Evolutionary conservation across 2,329 filamentous ascomycete genomes (phyloP), one percentile per base, ranked within the genome.

Genomic region (Tympanopsis confertula): DNA sequence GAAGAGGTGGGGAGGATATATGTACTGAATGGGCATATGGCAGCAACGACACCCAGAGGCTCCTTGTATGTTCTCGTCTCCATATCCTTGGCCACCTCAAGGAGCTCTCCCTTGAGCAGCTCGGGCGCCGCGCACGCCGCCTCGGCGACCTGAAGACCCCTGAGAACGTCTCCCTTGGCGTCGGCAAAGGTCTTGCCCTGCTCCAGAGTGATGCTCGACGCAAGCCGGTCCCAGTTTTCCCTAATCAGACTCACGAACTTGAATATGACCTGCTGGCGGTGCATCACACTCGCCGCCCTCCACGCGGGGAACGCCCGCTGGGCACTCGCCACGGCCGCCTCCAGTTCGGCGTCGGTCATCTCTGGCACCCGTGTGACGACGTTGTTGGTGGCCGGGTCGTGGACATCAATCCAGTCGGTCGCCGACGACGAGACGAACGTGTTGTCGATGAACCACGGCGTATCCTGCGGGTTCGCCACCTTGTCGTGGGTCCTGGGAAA

Each of bases 61-160:
- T 81, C 76, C 36, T 69, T 65, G 58, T 81, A 81, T 44, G 68
- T 76, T 44, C 76, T 61, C 5, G 76, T 81, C 61, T 81, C 76
- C 76, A 81, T 81, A 48, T 81, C 76, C 63, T 80, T 79, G 26
- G 70, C 68, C n/a, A 81, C 76, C 56, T 81, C 75, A 20, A 81
- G 61, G n/a, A 81, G 69, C 55, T 80, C 74, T 24, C 76, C 76
- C 5, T 69, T 70, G 50, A 80, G 61, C 54, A 80, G 76, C 1
- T 72, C 77, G 2, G 76, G 78, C 51, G 81, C 80, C 33, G 74
- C 76, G 48, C 76, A 81, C 20, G 75, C 72, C 4, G 73, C 78
- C 59, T 81, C 76, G 5, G 75, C 75, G 30, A 81, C 76, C 57
- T 81, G 76, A 41, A 81, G 58, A 42, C 76, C 76, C 50, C 76